Evolutionary conservation across 78 protist genomes (phyloP).

Genomic region (Emiliania huxleyi): DNA sequence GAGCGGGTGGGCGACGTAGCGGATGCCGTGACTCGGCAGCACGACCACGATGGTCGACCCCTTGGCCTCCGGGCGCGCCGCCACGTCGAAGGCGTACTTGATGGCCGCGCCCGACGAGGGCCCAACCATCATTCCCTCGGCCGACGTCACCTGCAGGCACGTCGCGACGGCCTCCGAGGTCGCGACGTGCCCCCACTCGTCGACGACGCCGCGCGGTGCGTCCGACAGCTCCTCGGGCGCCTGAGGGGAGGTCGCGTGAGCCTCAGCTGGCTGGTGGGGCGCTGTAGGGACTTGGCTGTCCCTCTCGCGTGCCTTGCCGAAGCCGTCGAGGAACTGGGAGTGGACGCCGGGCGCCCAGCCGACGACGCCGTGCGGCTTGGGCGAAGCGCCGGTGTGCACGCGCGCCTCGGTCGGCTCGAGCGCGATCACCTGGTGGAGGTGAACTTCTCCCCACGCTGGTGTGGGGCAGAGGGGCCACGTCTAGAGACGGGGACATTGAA

Average conservation of each 20-base stretch:
- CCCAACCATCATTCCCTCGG: slow-evolving; percentile 30
- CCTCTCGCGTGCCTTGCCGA: too few species aligned
- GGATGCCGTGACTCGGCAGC: not conserved
- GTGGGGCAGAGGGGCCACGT: too few species aligned
- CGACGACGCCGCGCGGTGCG: slow-evolving; percentile 29
- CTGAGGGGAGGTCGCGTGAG: too few species aligned
- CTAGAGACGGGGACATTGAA: too few species aligned
- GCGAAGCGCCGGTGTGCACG: not conserved
- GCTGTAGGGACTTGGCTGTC: too few species aligned
- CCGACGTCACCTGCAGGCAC: not conserved
- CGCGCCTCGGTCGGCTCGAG: slow-evolving; percentile 1
- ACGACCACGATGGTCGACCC: slow-evolving; percentile 36
- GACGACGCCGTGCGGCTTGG: not conserved
- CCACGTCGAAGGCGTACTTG: slow-evolving; percentile 20
- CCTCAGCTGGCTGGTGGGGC: too few species aligned
- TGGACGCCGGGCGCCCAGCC: not conserved
- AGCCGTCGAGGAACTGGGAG: not conserved
- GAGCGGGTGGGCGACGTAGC: not conserved
- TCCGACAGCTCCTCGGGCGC: not conserved
- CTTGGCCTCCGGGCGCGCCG: not conserved
- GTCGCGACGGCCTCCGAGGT: not conserved
- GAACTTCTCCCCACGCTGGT: too few species aligned
- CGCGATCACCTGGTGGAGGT: too few species aligned
- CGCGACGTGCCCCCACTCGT: not conserved
- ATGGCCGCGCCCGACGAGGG: slow-evolving; percentile 12